These are phyloP conservation scores for Umbelopsis sp. DNA, from an alignment of 371 early-diverging fungal genomes.

Conservation along the genomic window DNA sequence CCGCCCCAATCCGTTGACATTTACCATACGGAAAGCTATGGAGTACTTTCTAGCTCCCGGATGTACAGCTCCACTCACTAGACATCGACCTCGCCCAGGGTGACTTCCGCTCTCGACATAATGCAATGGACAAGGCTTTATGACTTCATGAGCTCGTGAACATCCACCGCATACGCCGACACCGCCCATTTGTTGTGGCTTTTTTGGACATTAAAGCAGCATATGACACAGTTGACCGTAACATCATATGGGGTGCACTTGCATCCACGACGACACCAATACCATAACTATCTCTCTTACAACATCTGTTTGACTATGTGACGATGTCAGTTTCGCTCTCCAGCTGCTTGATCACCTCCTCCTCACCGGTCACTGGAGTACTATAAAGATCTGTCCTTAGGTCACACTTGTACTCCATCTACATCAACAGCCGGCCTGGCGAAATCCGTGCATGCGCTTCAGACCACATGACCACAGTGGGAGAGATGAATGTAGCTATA, in stretches of 20 bases:
- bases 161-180: not conserved
- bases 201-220: conserved; percentile 39
- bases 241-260: conserved; percentile 21
- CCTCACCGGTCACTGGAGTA: conserved; percentile 25
- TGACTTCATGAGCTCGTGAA: conserved; percentile 29
- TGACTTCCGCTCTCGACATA: conserved; percentile 31
- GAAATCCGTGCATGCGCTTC: not conserved
- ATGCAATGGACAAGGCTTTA: conserved; percentile 36
- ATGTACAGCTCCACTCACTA: conserved; percentile 18
- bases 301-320: conserved; percentile 26
- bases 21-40: no score
- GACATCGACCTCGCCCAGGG: conserved; percentile 34
- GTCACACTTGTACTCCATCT: conserved; percentile 31
- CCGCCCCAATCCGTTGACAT: no score
- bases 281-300: conserved; percentile 13
- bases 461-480: conserved; percentile 1
- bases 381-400: conserved; percentile 35
- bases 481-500: not conserved
- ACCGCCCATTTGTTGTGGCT: not conserved
- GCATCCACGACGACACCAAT: not conserved
- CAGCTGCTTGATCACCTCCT: conserved; percentile 14
- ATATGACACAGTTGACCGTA: conserved; percentile 35
- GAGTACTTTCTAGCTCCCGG: no score
- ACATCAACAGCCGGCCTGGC: conserved; percentile 28
- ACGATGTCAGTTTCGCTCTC: conserved; percentile 17